Evolutionary conservation across 306 rosid species (phyloP).

Genomic region (Mimosa bimucronata): DNA sequence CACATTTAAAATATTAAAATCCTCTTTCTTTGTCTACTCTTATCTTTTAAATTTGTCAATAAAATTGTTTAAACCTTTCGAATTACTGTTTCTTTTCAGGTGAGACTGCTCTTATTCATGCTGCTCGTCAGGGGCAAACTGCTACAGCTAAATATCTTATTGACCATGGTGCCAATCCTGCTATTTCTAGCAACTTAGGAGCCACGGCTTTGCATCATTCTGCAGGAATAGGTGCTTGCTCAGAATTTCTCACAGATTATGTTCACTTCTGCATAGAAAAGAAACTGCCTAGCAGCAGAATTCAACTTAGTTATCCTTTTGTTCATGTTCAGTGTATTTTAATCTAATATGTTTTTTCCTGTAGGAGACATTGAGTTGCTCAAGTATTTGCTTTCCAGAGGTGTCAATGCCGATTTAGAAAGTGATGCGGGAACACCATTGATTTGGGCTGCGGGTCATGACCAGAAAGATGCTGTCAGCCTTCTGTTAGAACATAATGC

Average conservation of each 20-base stretch:
- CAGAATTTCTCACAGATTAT: background rate
- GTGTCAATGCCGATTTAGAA: slow-evolving; percentile 70
- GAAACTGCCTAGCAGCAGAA: background rate
- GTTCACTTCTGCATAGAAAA: background rate
- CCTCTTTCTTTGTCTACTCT: slow-evolving; percentile 2
- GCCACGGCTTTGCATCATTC: slow-evolving; percentile 88
- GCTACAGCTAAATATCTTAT: slow-evolving; percentile 76
- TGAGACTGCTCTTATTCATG: slow-evolving; percentile 91
- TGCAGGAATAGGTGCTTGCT: slow-evolving; percentile 73
- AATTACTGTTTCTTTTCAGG: slow-evolving; percentile 41
- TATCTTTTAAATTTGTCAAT: background rate
- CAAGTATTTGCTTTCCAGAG: slow-evolving; percentile 72
- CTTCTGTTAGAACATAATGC: slow-evolving; percentile 74
- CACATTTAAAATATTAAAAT: background rate
- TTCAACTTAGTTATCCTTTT: background rate
- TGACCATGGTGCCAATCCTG: slow-evolving; percentile 70
- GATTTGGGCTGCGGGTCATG: slow-evolving; percentile 97
- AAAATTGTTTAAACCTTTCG: background rate
- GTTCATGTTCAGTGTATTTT: slow-evolving; percentile 11
- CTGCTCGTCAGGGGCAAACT: slow-evolving; percentile 82
- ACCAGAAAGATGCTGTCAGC: slow-evolving; percentile 75
- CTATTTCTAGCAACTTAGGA: slow-evolving; percentile 75
- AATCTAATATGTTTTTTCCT: slow-evolving; percentile 29
- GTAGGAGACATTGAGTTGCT: slow-evolving; percentile 83
- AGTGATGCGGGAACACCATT: slow-evolving; percentile 90